Percentiles rank a stretch among this genome's conserved stretches.
phyloP scores from a whole-genome alignment of 179 eudicot species.

The Drosera spatulata region DNA sequence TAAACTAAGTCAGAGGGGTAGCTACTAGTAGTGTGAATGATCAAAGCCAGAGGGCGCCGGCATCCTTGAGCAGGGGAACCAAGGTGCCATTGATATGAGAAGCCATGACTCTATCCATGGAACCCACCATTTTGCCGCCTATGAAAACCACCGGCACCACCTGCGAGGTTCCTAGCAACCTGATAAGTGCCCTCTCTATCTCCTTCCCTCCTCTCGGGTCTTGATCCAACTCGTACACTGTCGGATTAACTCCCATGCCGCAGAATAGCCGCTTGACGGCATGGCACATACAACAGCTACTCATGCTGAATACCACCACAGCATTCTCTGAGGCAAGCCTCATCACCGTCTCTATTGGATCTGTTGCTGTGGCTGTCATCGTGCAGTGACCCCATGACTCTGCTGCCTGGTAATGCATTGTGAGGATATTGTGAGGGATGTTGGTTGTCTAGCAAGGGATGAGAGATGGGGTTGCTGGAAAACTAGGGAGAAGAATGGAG shows the following conservation, averaged over 20 bases:
- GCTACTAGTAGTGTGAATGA: background rate
- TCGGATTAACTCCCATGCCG: constrained; percentile 58
- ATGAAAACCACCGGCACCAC: constrained; percentile 31
- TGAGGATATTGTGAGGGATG: background rate
- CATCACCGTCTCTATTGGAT: constrained; percentile 46
- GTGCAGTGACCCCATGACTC: too few species aligned
- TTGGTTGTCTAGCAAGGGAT: too few species aligned
- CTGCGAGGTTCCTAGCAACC: constrained; percentile 31
- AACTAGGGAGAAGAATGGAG: too few species aligned
- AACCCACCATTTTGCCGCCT: too few species aligned
- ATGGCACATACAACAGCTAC: constrained; percentile 78
- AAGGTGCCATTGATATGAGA: constrained; percentile 11
- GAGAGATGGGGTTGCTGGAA: too few species aligned
- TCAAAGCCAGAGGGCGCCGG: constrained; percentile 46
- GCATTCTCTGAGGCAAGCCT: constrained; percentile 53
- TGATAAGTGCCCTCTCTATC: constrained; percentile 41
- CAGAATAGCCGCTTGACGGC: constrained; percentile 56
- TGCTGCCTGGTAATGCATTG: constrained; percentile 40
- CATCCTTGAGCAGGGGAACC: constrained; percentile 71
- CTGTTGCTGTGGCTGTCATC: constrained; percentile 8
- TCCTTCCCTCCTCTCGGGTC: constrained; percentile 41
- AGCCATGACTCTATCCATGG: too few species aligned
- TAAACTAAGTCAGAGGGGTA: too few species aligned
- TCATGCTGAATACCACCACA: constrained; percentile 58
- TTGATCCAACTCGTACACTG: constrained; percentile 56